Evolutionary conservation across 768 basidiomycete species (phyloP), one percentile per base, ranked within the genome.

Genomic region (Amanita exitialis): DNA sequence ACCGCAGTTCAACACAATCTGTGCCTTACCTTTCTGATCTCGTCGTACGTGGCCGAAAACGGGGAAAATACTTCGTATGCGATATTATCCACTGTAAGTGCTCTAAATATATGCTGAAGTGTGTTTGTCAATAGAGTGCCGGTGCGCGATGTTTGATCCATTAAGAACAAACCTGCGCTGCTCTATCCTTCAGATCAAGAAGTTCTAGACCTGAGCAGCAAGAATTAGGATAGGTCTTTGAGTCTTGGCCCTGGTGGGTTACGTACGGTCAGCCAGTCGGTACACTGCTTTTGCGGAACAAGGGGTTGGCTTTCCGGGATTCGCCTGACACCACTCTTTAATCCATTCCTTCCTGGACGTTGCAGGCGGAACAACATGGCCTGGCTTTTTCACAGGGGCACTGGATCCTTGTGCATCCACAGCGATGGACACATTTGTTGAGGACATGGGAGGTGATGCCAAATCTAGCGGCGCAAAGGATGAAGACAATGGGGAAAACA

Each of bases 261-360:
- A 69, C 83, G 59, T 56, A 90, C 88, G 78, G 60, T 92, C 90
- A 15, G 90, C 90, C 25, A 91, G 73, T 45, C 87, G 73, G 61
- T 89, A 93, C 7, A 82, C 79, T 2, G 90, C 85, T 63, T 92
- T 92, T 12, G 90, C 87, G 25, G 86, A 90, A 59, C 87, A 89
- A 20, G 74, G 74, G n/a, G 74, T 69, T 1, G 86, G 85, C 42
- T 76, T 72, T 9, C 74, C 75, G 3, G 80, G 79, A 58, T 86
- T 75, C 47, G 69, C 68, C 41, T 65, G 64, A 60, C 75, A 71
- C 88, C 88, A 92, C 42, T 76, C 74, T 54, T 66, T 70, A 42
- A 91, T 81, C 90, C 90, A 93, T 48, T 86, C 81, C 54, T 70
- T 71, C 65, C 64, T 58, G 3, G 66, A 63, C 2, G 58, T 58